Conservation (phyloP, 371 early-diverging fungal species). For the Mortierella sp. region DNA sequence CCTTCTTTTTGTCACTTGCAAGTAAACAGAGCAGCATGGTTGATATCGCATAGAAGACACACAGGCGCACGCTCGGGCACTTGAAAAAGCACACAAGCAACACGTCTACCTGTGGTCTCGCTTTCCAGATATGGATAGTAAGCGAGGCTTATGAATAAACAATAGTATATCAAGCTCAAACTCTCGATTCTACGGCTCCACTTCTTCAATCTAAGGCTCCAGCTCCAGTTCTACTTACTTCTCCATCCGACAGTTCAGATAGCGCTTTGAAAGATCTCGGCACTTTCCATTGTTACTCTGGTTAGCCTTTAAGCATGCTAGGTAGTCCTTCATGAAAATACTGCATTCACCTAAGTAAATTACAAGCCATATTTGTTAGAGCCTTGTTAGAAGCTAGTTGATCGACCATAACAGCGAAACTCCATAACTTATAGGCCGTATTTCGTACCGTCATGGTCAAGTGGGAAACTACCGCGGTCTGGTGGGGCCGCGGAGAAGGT, state of each 20-base stretch:
- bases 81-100: neutral
- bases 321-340: constrained; percentile 76
- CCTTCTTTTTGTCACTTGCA: no score
- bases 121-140: no score
- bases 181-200: no score
- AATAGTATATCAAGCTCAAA: no score
- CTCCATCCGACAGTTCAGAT: constrained; percentile 88
- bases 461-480: constrained; percentile 83
- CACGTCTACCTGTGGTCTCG: neutral
- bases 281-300: constrained; percentile 77
- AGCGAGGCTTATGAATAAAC: no score
- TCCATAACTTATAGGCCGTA: no score
- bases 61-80: neutral
- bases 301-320: constrained; percentile 78
- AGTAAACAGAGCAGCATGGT: no score
- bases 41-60: no score
- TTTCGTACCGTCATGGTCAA: constrained; percentile 78
- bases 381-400: neutral
- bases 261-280: constrained; percentile 75
- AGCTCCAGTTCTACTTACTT: constrained; percentile 61
- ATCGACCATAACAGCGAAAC: no score
- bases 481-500: constrained; percentile 76
- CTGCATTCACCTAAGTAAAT: constrained; percentile 76
- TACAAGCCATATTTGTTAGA: neutral
- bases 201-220: no score